Percentiles rank a stretch among this genome's conserved stretches.
phyloP scores from a whole-genome alignment of 257 asterid species.

The Capsicum chinense region DNA sequence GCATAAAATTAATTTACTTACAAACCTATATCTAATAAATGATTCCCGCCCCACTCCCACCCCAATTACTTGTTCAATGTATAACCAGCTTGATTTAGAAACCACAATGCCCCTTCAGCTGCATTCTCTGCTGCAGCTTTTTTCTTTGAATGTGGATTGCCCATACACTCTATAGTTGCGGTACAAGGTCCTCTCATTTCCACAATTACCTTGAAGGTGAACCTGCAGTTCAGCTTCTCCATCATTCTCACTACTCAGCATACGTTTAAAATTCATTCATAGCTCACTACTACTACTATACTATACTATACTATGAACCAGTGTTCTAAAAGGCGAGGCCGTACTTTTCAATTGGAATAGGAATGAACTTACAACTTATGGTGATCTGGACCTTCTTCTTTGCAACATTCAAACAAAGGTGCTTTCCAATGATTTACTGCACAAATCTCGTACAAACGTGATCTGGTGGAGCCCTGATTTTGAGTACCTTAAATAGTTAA shows the following conservation, averaged over 20 bases:
- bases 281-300: background rate
- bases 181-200: constrained; percentile 20
- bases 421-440: constrained; percentile 29
- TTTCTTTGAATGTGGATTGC: constrained; percentile 27
- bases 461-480: constrained; percentile 14
- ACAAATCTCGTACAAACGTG: constrained; percentile 31
- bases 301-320: no score
- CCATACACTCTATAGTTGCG: constrained; percentile 22
- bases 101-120: constrained; percentile 35
- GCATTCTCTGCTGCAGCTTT: constrained; percentile 34
- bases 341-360: background rate
- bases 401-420: constrained; percentile 28
- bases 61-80: background rate
- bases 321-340: background rate
- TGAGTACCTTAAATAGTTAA: background rate
- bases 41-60: background rate
- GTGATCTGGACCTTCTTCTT: constrained; percentile 28
- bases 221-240: constrained; percentile 8
- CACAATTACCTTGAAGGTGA: constrained; percentile 26
- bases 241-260: background rate
- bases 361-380: constrained; percentile 1
- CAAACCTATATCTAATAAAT: no score
- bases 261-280: background rate
- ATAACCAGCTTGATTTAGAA: constrained; percentile 26
- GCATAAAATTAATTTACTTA: background rate